Percentiles rank a stretch among this genome's conserved stretches.
These are phyloP conservation scores for Penicillium sp. DNA, from an alignment of 2,329 filamentous ascomycete genomes.

Conservation along the genomic window DNA sequence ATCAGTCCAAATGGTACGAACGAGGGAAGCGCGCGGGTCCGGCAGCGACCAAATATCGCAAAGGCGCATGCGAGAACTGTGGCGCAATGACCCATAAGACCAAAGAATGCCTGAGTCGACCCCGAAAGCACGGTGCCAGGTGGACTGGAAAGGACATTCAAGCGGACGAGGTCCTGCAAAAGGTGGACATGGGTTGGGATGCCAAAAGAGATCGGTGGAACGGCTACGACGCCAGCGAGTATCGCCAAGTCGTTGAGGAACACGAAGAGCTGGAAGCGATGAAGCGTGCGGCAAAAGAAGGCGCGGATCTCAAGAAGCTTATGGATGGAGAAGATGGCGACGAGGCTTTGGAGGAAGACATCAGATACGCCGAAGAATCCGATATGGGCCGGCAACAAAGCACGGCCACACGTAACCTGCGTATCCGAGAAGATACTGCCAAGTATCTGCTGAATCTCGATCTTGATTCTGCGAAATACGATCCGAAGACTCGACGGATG, in stretches of 20 bases:
- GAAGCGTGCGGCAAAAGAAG: conserved; percentile 51
- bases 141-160: conserved; percentile 93
- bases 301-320: conserved; percentile 48
- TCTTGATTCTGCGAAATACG: conserved; percentile 93
- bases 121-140: conserved; percentile 81
- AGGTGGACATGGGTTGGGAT: conserved; percentile 88
- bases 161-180: conserved; percentile 80
- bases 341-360: conserved; percentile 42
- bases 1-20: conserved; percentile 84
- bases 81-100: conserved; percentile 94
- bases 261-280: conserved; percentile 82
- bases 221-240: conserved; percentile 88
- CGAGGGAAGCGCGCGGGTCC: conserved; percentile 78
- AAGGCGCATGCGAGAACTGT: conserved; percentile 98
- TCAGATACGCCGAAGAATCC: conserved; percentile 82
- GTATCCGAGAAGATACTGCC: conserved; percentile 92
- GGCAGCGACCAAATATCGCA: conserved; percentile 92
- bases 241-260: conserved; percentile 79
- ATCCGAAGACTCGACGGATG: conserved; percentile 90
- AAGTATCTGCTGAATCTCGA: conserved; percentile 95
- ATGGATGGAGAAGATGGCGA: conserved; percentile 55
- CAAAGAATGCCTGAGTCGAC: conserved; percentile 86
- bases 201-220: conserved; percentile 98
- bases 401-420: conserved; percentile 82
- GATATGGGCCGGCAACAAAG: conserved; percentile 94